A percentile compares a stretch with the other conserved stretches of the same genome.
phyloP scores from a whole-genome alignment of 2,329 filamentous ascomycete genomes.

The Gnomoniopsis smithogilvyi region DNA sequence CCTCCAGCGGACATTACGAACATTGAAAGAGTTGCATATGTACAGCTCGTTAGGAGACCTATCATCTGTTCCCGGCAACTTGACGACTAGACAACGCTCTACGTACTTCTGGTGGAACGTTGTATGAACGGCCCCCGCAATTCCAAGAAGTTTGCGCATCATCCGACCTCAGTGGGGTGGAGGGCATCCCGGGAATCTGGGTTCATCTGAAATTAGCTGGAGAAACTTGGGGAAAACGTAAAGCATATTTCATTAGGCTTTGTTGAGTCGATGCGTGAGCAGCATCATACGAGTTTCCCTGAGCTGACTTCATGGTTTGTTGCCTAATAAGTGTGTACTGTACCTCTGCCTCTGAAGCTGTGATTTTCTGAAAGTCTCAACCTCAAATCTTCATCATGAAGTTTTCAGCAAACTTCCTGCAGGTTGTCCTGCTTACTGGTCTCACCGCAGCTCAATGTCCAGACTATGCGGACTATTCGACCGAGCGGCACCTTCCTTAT shows the following conservation, averaged over 20 bases:
- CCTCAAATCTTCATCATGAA: not conserved
- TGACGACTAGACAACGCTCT: no score
- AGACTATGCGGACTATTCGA: constrained; percentile 61
- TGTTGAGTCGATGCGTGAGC: no score
- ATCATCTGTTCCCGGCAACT: no score
- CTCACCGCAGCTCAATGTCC: constrained; percentile 44
- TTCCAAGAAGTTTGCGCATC: not conserved
- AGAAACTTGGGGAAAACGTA: not conserved
- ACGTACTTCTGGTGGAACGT: not conserved
- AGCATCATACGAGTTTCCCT: no score
- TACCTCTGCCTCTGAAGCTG: no score
- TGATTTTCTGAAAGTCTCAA: no score
- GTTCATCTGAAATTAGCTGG: not conserved
- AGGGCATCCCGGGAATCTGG: not conserved
- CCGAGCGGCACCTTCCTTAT: constrained; percentile 62
- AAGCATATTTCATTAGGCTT: not conserved
- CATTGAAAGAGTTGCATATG: no score
- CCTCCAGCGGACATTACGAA: no score
- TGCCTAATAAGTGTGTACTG: no score
- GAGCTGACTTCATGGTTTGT: no score
- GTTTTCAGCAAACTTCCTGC: not conserved
- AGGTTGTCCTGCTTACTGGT: constrained; percentile 3
- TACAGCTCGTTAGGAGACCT: no score
- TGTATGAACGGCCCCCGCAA: not conserved
- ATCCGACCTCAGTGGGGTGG: not conserved